Evolutionary conservation across 495 filamentous ascomycete species (phyloP).

Genomic region (Acidomyces sp.): DNA sequence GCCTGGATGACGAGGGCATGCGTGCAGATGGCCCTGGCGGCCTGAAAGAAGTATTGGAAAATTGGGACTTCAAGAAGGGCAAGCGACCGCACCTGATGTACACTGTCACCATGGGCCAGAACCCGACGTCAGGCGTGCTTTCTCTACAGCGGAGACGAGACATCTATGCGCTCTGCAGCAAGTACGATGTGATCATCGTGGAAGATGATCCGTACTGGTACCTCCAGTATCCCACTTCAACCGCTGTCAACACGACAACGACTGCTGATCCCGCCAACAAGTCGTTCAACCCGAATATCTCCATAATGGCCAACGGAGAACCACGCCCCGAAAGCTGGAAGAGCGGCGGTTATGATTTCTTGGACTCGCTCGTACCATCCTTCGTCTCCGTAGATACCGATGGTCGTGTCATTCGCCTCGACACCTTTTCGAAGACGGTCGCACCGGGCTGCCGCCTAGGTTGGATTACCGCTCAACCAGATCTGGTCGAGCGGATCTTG

Average conservation of each 20-base stretch:
- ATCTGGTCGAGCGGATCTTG: conserved; percentile 56
- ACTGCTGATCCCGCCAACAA: conserved; percentile 11
- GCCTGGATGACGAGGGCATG: conserved; percentile 72
- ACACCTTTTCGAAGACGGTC: conserved; percentile 36
- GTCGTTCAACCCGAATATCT: conserved; percentile 15
- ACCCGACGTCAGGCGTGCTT: conserved; percentile 68
- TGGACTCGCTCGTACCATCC: conserved; percentile 73
- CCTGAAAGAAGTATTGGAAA: conserved; percentile 61
- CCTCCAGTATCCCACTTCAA: conserved; percentile 67
- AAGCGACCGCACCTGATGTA: conserved; percentile 76
- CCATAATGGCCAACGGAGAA: conserved; percentile 18
- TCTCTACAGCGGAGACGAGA: conserved; percentile 57
- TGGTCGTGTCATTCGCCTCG: conserved; percentile 61
- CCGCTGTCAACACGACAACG: conserved; percentile 26
- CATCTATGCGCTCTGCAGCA: conserved; percentile 66
- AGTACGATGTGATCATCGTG: conserved; percentile 81
- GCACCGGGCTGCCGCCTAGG: conserved; percentile 34
- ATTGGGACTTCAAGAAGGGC: conserved; percentile 64
- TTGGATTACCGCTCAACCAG: conserved; percentile 48
- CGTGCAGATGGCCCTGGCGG: conserved; percentile 49
- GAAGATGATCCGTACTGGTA: conserved; percentile 98
- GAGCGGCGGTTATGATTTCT: conserved; percentile 60
- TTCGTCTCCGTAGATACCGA: conserved; percentile 61
- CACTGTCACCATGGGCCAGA: conserved; percentile 83
- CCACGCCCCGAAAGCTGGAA: conserved; percentile 26